Base-by-base conservation (phyloP, 1,284 basidiomycete genomes). In the Marasmius sp. region DNA sequence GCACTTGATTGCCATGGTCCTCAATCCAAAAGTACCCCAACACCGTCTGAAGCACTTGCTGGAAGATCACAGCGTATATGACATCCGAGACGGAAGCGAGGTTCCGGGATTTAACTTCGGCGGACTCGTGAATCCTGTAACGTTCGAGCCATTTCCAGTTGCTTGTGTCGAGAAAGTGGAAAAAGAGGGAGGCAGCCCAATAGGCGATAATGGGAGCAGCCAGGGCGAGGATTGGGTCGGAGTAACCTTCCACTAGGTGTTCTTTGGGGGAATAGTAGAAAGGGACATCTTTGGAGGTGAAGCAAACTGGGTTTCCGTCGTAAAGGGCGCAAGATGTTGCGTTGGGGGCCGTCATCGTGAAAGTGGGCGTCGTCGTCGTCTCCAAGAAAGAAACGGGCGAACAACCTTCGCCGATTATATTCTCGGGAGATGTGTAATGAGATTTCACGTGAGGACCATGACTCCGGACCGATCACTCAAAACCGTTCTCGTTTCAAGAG, bases 61-160 rank as follows among this genome's bases (percentile, higher is more conserved):
- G 94, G 38, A 95, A 68, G 16, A 95, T 58, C 58, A 98, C 95
- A 3, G 92, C 92, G 69, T 79, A 75, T 53, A 97, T 70, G 58
- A 98, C 95, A 64, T 93, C 75, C 1, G 70, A 64, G 10, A 86
- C 84, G 0, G 89, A 86, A 10, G 89, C 95, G 16, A 87, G 84
- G 73, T 99, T 99, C 61, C 87, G 82, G 2, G 85, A 74, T 65
- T 84, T 83, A 65, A 95, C 86, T 73, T 98, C 96, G 12, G 80
- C 82, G 0, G 92, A 91, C 59, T 95, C 92, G 75, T 99, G 97
- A 59, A 99, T 88, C 45, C 95, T 85, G 74, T 93, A 92, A 63
- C 84, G 85, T 68, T 97, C 90, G 48, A 98, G 85, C 83, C 89
- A 93, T 66, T 87, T 81, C 78, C 91, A 87, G 58, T 85, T 81